Evolutionary conservation across 805 yeast genomes (phyloP).

Genomic region (Candida railenensis): DNA sequence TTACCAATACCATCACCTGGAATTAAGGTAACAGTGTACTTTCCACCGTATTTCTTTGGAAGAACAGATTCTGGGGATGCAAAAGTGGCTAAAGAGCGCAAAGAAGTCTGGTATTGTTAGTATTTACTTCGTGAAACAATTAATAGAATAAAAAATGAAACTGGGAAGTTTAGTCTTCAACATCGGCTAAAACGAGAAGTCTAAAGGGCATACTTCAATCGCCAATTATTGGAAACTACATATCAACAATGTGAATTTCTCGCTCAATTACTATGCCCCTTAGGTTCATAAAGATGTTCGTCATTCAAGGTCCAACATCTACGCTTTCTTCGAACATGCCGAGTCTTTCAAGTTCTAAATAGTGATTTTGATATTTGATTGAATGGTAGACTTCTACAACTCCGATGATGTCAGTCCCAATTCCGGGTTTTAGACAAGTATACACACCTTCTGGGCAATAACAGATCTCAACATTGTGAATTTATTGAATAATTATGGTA

Average conservation of each 20-base stretch:
- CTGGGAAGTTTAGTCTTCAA: no score
- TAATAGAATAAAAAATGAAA: no score
- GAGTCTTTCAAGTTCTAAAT: neutral
- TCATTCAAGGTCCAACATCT: no score
- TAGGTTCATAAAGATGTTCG: no score
- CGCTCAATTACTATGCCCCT: no score
- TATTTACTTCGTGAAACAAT: conserved; percentile 10
- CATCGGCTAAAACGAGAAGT: no score
- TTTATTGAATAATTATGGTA: neutral
- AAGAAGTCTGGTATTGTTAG: conserved; percentile 31
- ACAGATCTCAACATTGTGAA: conserved; percentile 20
- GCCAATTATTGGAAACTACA: no score
- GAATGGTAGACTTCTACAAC: neutral
- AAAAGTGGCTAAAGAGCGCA: conserved; percentile 53
- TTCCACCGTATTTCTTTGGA: conserved; percentile 93
- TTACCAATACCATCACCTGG: conserved; percentile 99
- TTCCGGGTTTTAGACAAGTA: conserved; percentile 1
- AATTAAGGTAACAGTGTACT: conserved; percentile 90
- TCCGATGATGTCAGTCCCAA: conserved; percentile 8
- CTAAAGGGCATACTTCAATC: no score
- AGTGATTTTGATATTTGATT: neutral
- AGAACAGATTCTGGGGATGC: conserved; percentile 61
- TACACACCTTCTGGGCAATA: conserved; percentile 21
- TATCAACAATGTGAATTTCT: no score
- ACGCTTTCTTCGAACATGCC: no score